Base-by-base conservation (phyloP, 371 early-diverging fungal species). In the Rhizopus delemar region DNA sequence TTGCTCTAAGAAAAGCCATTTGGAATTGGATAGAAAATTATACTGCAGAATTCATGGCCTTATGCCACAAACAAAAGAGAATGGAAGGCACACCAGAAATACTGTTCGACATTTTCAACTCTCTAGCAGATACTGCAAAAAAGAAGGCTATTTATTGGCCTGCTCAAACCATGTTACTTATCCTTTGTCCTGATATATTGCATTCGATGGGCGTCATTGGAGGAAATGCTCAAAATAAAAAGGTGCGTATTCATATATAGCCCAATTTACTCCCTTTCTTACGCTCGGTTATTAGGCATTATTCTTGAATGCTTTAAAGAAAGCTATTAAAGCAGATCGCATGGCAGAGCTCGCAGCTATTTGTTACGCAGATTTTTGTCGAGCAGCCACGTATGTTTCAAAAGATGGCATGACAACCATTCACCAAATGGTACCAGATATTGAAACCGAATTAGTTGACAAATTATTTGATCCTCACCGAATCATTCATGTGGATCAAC, bases 21-120 rank as follows among this genome's bases (percentile, higher is more conserved):
- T 93, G 91, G 92, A 89, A 88, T 62, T 93, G 91, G 91, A 91
- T 93, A 41, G 90, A 90, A 59, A 78, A 82, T 2, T 89, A 85
- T 57, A 89, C 90, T 0, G 65, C 79, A 8, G 91, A 92, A 59
- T 92, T 90, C 60, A 73, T 81, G 13, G 61, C 65, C 5, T 67
- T 92, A 5, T 87, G 83, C 62, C 77, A 79, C 38, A 68, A 65
- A 2, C 83, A 84, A 55, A 78, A 75, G 39, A 80, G 87, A 5
- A 62, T 90, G 46, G 90, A 89, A 51, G 91, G 90, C 51, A 77
- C 77, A 34, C 85, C 83, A 2, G 91, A 91, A 51, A 77, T 82
- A 51, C 68, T 93, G 29, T 93, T 93, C 67, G 88, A 90, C 63
- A 83, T 83, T 41, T 85, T 90, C 50, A 76, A 78, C 51, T 68